Evolutionary conservation across 148 eudicot species (phyloP), one percentile per base, ranked within the genome.

Genomic region (Nyssa sinensis): DNA sequence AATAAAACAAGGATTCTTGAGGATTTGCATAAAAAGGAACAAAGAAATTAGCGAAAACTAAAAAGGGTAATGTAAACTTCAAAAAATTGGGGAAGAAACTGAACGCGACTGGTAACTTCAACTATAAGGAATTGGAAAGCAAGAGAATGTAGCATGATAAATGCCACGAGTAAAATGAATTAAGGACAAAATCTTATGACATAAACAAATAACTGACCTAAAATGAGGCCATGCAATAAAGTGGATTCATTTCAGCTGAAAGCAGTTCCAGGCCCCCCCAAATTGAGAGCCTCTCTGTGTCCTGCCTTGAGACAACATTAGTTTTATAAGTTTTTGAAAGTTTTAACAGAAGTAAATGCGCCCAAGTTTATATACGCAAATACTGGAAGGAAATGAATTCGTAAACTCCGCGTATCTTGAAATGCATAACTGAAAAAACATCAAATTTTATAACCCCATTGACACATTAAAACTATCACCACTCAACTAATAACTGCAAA

Each of bases 231-330:
- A 96, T 89, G 88, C 86, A 93, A 77, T 90, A 86, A 82, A 85
- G 88, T 88, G 99, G 98, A 85, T 85, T 86, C 97, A 91, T 89
- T 91, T 96, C 97, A 82, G 94, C 97, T 83, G 93, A 86, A 91
- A 87, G 83, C 91, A 89, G 88, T 92, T 89, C 92, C 97, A 88
- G 91, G 99, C 94, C 94, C 98, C 90, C n/a, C 90, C 88, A 87
- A 86, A 86, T 89, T 73, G 94, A 95, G 97, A 93, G 96, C 96
- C 96, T 84, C 93, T 91, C 79, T 87, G 84, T 86, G 86, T 90
- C 98, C 99, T 96, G 99, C 93, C 91, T 82, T 82, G 87, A 88
- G 88, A 91, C 94, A 93, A 89, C 79, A 91, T 81, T 89, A 93
- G 85, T 85, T 86, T 80, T 86, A 93, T 89, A 84, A 91, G 91